A percentile compares a stretch with the other conserved stretches of the same genome.
Evolutionary conservation across 2,329 filamentous ascomycete species (phyloP).

Genomic region (Botrytis tulipae): DNA sequence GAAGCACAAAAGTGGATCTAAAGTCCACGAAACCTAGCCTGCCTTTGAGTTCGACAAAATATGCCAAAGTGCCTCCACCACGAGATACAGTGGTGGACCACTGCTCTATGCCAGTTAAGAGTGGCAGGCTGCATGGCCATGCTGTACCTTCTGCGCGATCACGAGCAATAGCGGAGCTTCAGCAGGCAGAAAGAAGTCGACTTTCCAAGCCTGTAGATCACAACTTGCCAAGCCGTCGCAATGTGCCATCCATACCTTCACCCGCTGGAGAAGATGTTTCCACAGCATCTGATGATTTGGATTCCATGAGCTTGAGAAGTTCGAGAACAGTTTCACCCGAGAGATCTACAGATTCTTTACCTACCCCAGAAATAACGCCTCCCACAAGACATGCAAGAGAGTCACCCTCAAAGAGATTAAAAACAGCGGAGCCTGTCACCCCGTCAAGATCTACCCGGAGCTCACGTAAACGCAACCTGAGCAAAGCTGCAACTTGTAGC

Average conservation of each 20-base stretch:
- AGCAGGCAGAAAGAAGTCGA: background rate
- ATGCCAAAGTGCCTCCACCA: background rate
- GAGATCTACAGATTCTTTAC: background rate
- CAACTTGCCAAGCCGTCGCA: background rate
- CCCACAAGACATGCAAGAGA: background rate
- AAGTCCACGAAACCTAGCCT: background rate
- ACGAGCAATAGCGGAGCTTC: slow-evolving; percentile 3
- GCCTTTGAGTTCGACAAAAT: background rate
- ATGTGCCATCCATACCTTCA: background rate
- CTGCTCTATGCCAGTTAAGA: background rate
- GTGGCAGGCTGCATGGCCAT: background rate
- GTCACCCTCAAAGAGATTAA: background rate
- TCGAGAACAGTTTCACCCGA: slow-evolving; percentile 11
- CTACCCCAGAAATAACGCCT: background rate
- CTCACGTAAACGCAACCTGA: background rate
- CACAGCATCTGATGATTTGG: background rate
- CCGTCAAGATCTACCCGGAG: background rate
- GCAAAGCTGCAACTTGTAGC: background rate
- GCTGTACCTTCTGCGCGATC: slow-evolving; percentile 12
- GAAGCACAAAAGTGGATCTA: background rate
- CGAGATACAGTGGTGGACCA: background rate
- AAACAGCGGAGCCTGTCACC: background rate
- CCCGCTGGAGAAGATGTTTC: background rate
- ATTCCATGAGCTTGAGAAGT: background rate
- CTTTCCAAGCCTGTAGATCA: background rate